Base-by-base conservation (phyloP, 176 grass and related monocot species). In the Calamus simplicifolius region DNA sequence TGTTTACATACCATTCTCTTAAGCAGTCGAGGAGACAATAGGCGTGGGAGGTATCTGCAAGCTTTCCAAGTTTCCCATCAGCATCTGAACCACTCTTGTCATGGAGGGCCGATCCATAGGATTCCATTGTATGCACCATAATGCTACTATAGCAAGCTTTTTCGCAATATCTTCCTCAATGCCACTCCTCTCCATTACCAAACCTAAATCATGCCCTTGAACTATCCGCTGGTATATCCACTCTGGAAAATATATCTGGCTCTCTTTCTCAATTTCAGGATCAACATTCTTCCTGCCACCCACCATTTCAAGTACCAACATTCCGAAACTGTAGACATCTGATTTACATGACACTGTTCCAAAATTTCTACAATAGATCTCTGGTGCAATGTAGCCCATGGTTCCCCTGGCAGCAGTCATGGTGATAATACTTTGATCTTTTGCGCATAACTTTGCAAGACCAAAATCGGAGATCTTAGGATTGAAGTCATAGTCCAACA, bases 71-170 rank as follows among this genome's bases (percentile, higher is more conserved):
- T 61, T 79, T 4, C 74, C 70, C 2, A 64, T 75, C 19, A 89
- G 5, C 86, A 89, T 89, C 38, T 89, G 74, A 16, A 89, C 66
- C 43, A 85, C 81, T 29, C 76, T 81, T n/a, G 77, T 69, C 78
- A 85, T 89, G 13, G 82, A 58, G 0, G 87, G 87, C 0, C 87
- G 18, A 3, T 79, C 66, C 17, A 50, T 65, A 0, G 81, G 86
- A 63, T 73, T 82, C 82, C 78, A 89, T 27, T 85, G 81, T 63
- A 89, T 81, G 7, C 86, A 89, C 81, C 14, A 58, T 26, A 23
- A 30, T 30, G n/a, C 59, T 29, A 62, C 59, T 3, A 62, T 15
- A 5, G 31, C 30, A 14, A 62, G 59, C n/a, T 62, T 62, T 13
- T 62, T 62, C 16, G n/a, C 31, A 15, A 62, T 49, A 3, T 62